Base-by-base conservation (phyloP, 2,329 filamentous ascomycete genomes). In the Ophiostoma australiae region DNA sequence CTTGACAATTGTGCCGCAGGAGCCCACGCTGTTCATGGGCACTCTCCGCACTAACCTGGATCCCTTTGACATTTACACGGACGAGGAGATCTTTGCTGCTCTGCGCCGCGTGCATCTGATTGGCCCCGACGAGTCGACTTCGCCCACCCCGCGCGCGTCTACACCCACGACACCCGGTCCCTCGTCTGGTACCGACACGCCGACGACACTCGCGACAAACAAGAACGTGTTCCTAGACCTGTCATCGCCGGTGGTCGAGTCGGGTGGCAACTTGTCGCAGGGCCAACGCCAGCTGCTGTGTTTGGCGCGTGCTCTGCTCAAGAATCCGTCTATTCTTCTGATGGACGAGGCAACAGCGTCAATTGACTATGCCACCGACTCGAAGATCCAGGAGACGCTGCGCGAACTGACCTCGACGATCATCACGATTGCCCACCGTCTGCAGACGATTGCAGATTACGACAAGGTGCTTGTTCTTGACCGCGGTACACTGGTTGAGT, bases 331-430 rank as follows among this genome's bases (percentile, higher is more conserved):
- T 74, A 93, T 99, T 1, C 84, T 99, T n/a, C 90, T 99, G 77
- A 98, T 99, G 95, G 95, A 99, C 80, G 95, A 99, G 83, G 95
- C 95, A 0, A 99, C 95, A 0, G 95, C 95, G 0, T 97, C 92
- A 0, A 98, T 99, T 77, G 95, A 99, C 81, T 98, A 98, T 80
- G 91, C 90, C 5, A 99, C 95, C 1, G 95, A 99, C 77, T 86
- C 90, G 68, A 97, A 97, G 82, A 98, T 99, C 75, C 95, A 99
- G 80, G 93, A 92, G 76, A 98, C 95, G 0, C 94, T 99, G 73
- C 90, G 93, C n/a, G 91, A 97, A 79, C 86, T 98, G 76, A 91
- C 89, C 74, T 92, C 93, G 79, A 99, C 95, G 0, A 97, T 96
- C 72, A 92, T 98, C 78, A 98, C 95, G 0, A 98, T 99, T 77